A percentile compares a stretch with the other conserved stretches of the same genome.
phyloP scores from a whole-genome alignment of 129 eudicot species.

The Dittrichia graveolens region DNA sequence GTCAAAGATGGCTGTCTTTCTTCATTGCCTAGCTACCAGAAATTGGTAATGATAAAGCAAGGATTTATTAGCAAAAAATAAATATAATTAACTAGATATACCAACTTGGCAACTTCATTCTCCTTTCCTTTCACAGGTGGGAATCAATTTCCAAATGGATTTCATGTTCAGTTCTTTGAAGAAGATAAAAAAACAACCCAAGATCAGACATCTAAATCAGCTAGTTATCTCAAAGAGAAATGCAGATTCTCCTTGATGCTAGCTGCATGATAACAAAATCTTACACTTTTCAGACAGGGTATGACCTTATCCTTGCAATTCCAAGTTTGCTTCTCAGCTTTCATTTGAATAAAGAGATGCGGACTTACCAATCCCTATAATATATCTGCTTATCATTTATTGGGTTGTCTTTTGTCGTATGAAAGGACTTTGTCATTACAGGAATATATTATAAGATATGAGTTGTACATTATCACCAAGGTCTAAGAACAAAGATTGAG shows the following conservation, averaged over 20 bases:
- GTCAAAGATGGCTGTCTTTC: conserved; percentile 74
- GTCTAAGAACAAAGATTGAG: too few species aligned
- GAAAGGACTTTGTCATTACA: too few species aligned
- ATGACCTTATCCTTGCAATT: too few species aligned
- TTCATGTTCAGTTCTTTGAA: conserved; percentile 46
- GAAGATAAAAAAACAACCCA: neutral
- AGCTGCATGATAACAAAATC: conserved; percentile 5
- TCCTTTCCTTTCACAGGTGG: conserved; percentile 46
- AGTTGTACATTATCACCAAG: too few species aligned
- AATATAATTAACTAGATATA: conserved; percentile 5
- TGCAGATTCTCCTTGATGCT: neutral
- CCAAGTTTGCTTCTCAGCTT: too few species aligned
- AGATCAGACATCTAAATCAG: neutral
- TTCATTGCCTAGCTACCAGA: conserved; percentile 73
- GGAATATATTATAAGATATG: too few species aligned
- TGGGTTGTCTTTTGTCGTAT: too few species aligned
- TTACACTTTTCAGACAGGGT: conserved; percentile 5
- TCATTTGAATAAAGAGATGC: too few species aligned
- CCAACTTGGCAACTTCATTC: conserved; percentile 14
- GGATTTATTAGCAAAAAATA: neutral
- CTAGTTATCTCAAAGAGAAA: neutral
- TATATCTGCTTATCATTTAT: too few species aligned
- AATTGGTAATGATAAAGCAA: conserved; percentile 50
- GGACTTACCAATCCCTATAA: too few species aligned
- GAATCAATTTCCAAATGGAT: conserved; percentile 66